Conservation (phyloP, 805 yeast species). For the Hanseniaspora hatyaiensis region DNA sequence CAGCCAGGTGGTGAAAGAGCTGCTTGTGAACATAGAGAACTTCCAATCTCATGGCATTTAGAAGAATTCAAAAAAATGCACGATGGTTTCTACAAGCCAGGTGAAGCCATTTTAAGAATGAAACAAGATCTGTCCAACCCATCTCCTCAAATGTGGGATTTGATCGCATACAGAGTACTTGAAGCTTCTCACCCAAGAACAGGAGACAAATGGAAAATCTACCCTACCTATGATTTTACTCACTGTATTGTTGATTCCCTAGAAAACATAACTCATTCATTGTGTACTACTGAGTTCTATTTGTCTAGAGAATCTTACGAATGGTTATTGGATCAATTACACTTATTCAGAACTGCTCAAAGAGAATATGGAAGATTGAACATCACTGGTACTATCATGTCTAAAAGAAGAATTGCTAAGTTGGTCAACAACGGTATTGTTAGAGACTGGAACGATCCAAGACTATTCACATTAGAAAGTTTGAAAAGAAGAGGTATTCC, state of each 20-base stretch:
- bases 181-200: conserved; percentile 92
- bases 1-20: conserved; percentile 85
- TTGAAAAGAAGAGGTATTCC: conserved; percentile 96
- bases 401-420: conserved; percentile 91
- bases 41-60: conserved; percentile 63
- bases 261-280: conserved; percentile 89
- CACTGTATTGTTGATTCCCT: conserved; percentile 97
- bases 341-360: conserved; percentile 96
- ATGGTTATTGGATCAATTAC: conserved; percentile 93
- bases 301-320: conserved; percentile 90
- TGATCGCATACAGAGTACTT: conserved; percentile 90
- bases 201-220: conserved; percentile 93
- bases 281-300: conserved; percentile 92
- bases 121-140: conserved; percentile 83
- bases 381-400: conserved; percentile 84
- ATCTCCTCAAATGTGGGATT: conserved; percentile 99
- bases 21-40: conserved; percentile 66
- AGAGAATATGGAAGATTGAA: conserved; percentile 96
- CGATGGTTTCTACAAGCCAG: conserved; percentile 76
- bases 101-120: conserved; percentile 93
- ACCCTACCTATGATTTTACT: conserved; percentile 97
- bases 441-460: conserved; percentile 97
- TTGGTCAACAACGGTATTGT: conserved; percentile 71
- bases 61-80: conserved; percentile 80
- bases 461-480: conserved; percentile 88